Evolutionary conservation across 495 filamentous ascomycete species (phyloP), one percentile per base, ranked within the genome.

Genomic region (Xylaria cubensis): DNA sequence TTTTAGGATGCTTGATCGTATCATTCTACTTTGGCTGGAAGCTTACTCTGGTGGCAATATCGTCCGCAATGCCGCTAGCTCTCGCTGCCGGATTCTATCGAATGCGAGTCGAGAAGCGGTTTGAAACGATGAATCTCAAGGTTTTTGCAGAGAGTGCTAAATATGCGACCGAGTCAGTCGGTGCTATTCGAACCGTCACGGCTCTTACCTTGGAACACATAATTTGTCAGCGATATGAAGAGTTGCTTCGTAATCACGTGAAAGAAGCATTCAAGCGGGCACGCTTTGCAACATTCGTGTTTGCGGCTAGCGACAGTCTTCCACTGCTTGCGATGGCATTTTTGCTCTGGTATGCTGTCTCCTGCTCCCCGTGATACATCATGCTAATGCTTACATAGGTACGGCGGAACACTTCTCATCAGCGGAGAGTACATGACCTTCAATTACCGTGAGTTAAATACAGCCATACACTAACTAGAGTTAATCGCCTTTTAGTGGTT

Each of bases 11-110:
- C 56, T 68, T 85, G 24, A 76, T 81, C 24, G 81, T 90, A 53
- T 84, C 86, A 7, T 85, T 89, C 70, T 82, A 82, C 72, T 85
- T 89, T 64, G 88, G 87, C 29, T 89, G 87, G 86, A 88, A 89
- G 69, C 80, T 90, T 21, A 85, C 83, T 17, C 79, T 90, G 0
- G 82, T 88, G 3, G 81, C 82, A 0, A 77, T 88, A 24, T 82
- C 82, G 59, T 85, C 84, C 0, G 82, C 84, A 0, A 83, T 87
- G 75, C 88, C 87, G 0, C 70, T 88, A 12, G 84, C 86, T 41
- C 66, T 89, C 8, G 74, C 76, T 2, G 85, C 84, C 3, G 86
- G 85, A 15, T 89, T 86, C 73, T 81, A 86, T 70, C 82, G 85
- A 10, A 79, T 90, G 17, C 78, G 85, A 3, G 84, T 88, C 36